These are phyloP conservation scores for Gossypium trilobum DNA, from an alignment of 441 rosid species.

Conservation along the genomic window DNA sequence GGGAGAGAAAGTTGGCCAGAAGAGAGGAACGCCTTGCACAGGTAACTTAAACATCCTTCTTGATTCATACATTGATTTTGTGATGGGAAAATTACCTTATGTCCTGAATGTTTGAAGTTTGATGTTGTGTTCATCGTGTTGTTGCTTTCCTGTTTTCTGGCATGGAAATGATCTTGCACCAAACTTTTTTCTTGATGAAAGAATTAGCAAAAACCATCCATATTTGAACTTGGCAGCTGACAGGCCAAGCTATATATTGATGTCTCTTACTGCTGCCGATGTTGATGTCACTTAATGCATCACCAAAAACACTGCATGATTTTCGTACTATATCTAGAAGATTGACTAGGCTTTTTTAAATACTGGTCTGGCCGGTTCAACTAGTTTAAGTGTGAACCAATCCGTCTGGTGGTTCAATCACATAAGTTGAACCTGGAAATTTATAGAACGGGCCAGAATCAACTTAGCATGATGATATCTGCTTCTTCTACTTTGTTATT, in stretches of 20 bases:
- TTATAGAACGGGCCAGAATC: neutral
- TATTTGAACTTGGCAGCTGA: neutral
- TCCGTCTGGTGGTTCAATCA: neutral
- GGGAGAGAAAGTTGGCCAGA: constrained; percentile 67
- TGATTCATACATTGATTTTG: neutral
- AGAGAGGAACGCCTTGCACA: constrained; percentile 55
- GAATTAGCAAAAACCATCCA: neutral
- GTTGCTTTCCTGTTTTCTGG: neutral
- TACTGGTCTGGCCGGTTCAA: neutral
- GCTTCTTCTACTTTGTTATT: neutral
- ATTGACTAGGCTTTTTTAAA: neutral
- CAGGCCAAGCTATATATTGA: neutral
- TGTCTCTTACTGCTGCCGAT: neutral
- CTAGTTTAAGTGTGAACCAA: neutral
- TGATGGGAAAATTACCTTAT: neutral
- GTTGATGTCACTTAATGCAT: neutral
- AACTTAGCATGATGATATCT: too few relatives aligned
- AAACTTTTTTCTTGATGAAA: neutral
- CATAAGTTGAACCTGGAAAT: neutral
- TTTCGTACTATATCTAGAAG: too few relatives aligned
- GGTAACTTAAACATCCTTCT: constrained; percentile 6
- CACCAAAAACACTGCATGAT: neutral
- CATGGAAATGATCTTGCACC: neutral
- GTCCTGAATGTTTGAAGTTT: neutral
- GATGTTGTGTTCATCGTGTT: neutral